Base-by-base conservation (phyloP, 1,284 basidiomycete genomes). In the Nidula niveotomentosa region DNA sequence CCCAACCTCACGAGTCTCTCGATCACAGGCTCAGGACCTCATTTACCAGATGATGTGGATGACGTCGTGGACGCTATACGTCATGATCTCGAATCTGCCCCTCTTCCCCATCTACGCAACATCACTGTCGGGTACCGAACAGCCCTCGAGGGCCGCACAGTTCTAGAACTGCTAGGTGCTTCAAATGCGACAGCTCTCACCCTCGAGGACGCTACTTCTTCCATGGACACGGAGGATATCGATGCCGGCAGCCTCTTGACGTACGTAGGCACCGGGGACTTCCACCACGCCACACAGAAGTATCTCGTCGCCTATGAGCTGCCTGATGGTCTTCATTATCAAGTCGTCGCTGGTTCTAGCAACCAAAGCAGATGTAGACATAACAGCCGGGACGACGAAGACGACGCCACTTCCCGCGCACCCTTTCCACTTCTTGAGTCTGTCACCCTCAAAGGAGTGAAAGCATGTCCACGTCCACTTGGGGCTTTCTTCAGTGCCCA, bases 11-110 rank as follows among this genome's bases (percentile, higher is more conserved):
- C 63, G 50, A 72, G 66, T 51, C 71, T 85, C 49, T 65, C 66
- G 36, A 56, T 85, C 36, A 72, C 69, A 50, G 77, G 75, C 51
- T 81, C 79, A 10, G 83, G 78, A 0, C 70, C 72, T 43, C 45
- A 60, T 8, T 57, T 67, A 34, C 57, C 65, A 8, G 61, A 68
- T 17, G 58, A 65, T 8, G 57, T 62, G 50, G 66, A 60, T 48
- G 63, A 65, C 48, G 54, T 62, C 49, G 58, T 59, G n/a, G 59
- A 51, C 51, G 62, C 59, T 17, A 30, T 53, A 36, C 56, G 58
- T 8, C 57, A 59, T 37, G 60, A 68, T 51, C 53, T 65, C 36
- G 57, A 61, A 43, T 60, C 65, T 4, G 63, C 75, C 34, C 52
- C 57, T 3, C 73, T 77, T 47, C 70, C 66, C 18, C 30, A 63